Evolutionary conservation across 345 rosid species (phyloP).

Genomic region (Cardamine resedifolia): DNA sequence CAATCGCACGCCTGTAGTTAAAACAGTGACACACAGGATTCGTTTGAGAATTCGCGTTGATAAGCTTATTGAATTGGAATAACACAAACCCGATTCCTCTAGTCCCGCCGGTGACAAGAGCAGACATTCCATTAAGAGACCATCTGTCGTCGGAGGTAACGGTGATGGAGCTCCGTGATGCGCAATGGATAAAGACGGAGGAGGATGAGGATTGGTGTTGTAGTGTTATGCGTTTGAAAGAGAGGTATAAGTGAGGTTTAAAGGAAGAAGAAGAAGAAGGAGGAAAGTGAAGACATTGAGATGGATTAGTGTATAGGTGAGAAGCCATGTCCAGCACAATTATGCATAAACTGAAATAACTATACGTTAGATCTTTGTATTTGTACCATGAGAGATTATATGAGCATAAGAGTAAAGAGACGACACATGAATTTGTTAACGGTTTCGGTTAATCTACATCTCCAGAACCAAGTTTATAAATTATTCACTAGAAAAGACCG

Average conservation of each 20-base stretch:
- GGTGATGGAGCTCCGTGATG: neutral
- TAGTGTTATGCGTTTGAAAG: conserved; percentile 1
- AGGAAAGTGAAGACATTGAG: conserved; percentile 7
- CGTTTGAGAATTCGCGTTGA: neutral
- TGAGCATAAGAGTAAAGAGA: no score
- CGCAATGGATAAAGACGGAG: conserved; percentile 10
- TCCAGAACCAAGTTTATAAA: no score
- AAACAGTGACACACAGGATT: conserved; percentile 22
- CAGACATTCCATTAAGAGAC: conserved; percentile 55
- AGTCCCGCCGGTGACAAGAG: conserved; percentile 69
- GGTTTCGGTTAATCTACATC: no score
- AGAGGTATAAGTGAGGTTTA: conserved; percentile 3
- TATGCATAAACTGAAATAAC: no score
- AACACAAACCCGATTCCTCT: conserved; percentile 62
- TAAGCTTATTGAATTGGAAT: neutral
- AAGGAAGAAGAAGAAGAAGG: conserved; percentile 26
- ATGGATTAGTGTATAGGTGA: neutral
- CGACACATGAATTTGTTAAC: no score
- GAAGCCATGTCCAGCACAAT: conserved; percentile 20
- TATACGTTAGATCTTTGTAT: no score
- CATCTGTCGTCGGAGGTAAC: conserved; percentile 31
- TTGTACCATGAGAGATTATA: no score
- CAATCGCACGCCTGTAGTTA: conserved; percentile 58
- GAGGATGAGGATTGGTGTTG: conserved; percentile 2
- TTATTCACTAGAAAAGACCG: no score